Base-by-base conservation (phyloP, 495 filamentous ascomycete genomes). In the Penicillium subrubescens region DNA sequence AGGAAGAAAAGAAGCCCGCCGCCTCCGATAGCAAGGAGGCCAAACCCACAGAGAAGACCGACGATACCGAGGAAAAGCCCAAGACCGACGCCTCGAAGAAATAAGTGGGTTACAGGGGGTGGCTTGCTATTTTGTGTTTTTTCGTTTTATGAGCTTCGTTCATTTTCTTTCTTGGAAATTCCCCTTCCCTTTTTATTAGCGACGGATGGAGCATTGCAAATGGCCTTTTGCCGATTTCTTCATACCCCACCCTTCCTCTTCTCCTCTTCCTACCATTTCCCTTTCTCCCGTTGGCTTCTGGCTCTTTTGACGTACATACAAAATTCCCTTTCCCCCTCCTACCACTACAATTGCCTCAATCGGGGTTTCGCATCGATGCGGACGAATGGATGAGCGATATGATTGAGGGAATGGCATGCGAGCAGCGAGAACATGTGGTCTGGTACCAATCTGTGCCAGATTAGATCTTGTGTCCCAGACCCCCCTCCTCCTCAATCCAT, bases 131-230 rank as follows among this genome's bases (percentile, higher is more conserved):
- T 44, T 58, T 54, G 54, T 43, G 23, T 15, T 41, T 64, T 63
- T 58, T 37, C 58, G 46, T 64, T 56, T 66, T 56, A 31, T 54
- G 51, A 54, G 31, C 25, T 34, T 54, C 56, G 25, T 51, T 39
- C 68, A 25, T 31, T 34, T 54, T 56, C 53, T 35, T 21, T 35
- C 27, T 55, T 55, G 52, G 33, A 56, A 34, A 19, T 56, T 37
- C 53, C 34, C 31, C 53, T 11, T 23, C 53, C 33, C 33, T 56
- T 62, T 55, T 60, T 64, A 68, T 70, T 71, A 73, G 71, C 71
- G 71, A 70, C 64, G 71, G 71, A 72, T 70, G 71, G 69, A 73
- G 71, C 71, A 73, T 73, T 69, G 69, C 69, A 66, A 70, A 59
- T 63, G 64, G 61, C 66, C 63, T 54, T 62, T 54, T 25, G 14